Percentiles rank a stretch among this genome's conserved stretches.
phyloP scores from a whole-genome alignment of 306 rosid species.

The Malus orientalis region DNA sequence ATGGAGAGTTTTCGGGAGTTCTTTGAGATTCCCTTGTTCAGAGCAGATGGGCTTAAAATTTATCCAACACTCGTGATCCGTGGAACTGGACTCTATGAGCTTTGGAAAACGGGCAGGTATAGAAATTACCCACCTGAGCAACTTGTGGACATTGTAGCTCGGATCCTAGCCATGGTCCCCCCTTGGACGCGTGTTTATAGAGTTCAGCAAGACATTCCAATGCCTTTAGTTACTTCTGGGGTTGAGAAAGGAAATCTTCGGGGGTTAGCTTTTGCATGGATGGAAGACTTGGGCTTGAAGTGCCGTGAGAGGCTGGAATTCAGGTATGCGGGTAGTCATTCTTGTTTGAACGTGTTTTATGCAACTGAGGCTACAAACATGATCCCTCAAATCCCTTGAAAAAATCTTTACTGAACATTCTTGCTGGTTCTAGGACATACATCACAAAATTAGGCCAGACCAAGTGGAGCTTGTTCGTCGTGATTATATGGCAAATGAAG shows the following conservation, averaged over 20 bases:
- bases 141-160: conserved; percentile 91
- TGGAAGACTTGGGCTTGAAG: conserved; percentile 94
- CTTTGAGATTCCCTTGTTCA: conserved; percentile 80
- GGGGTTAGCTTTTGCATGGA: conserved; percentile 90
- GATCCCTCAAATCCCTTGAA: background rate
- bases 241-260: conserved; percentile 96
- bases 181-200: conserved; percentile 99
- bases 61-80: conserved; percentile 97
- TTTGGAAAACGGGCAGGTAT: conserved; percentile 99
- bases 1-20: conserved; percentile 95
- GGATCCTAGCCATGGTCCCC: conserved; percentile 94
- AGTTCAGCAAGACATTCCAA: conserved; percentile 97
- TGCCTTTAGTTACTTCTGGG: conserved; percentile 97
- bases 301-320: conserved; percentile 98
- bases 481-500: conserved; percentile 86
- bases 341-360: conserved; percentile 8
- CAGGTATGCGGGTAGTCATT: conserved; percentile 44
- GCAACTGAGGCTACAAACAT: background rate
- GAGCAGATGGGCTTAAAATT: conserved; percentile 98
- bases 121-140: conserved; percentile 97
- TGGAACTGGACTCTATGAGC: conserved; percentile 98
- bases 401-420: background rate
- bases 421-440: conserved; percentile 62
- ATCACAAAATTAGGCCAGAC: conserved; percentile 87
- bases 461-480: conserved; percentile 96